These are phyloP conservation scores for Cercospora brassicicola DNA, from an alignment of 2,329 filamentous ascomycete species.

Conservation along the genomic window DNA sequence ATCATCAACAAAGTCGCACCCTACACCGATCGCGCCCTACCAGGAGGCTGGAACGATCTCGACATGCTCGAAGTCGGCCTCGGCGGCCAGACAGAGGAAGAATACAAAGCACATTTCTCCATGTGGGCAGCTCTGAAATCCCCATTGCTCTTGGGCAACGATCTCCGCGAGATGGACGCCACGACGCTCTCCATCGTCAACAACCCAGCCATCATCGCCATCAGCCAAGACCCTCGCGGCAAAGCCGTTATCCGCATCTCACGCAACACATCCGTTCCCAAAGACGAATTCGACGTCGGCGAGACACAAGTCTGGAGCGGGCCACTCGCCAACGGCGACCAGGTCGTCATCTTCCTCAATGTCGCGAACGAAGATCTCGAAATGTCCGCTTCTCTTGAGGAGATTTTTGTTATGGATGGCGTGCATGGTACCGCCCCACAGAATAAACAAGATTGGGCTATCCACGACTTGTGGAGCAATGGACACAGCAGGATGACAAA, in stretches of 20 bases:
- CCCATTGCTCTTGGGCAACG: constrained; percentile 51
- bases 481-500: constrained; percentile 5
- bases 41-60: constrained; percentile 43
- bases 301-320: constrained; percentile 5
- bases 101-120: constrained; percentile 49
- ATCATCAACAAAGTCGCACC: constrained; percentile 52
- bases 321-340: constrained; percentile 4
- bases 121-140: constrained; percentile 54
- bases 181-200: constrained; percentile 48
- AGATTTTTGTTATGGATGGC: not conserved
- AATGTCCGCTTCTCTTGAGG: constrained; percentile 3
- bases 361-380: constrained; percentile 1
- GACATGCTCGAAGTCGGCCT: constrained; percentile 54
- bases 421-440: not conserved
- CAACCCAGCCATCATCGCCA: constrained; percentile 53
- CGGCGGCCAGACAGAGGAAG: constrained; percentile 42
- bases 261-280: not conserved
- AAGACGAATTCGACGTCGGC: constrained; percentile 3
- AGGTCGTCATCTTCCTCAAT: constrained; percentile 1
- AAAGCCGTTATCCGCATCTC: not conserved
- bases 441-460: constrained; percentile 1
- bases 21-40: constrained; percentile 41
- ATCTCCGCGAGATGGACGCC: constrained; percentile 36
- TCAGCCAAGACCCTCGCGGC: constrained; percentile 49
- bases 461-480: constrained; percentile 3